Evolutionary conservation across 179 eudicot species (phyloP).

Genomic region (Beta corolliflora): DNA sequence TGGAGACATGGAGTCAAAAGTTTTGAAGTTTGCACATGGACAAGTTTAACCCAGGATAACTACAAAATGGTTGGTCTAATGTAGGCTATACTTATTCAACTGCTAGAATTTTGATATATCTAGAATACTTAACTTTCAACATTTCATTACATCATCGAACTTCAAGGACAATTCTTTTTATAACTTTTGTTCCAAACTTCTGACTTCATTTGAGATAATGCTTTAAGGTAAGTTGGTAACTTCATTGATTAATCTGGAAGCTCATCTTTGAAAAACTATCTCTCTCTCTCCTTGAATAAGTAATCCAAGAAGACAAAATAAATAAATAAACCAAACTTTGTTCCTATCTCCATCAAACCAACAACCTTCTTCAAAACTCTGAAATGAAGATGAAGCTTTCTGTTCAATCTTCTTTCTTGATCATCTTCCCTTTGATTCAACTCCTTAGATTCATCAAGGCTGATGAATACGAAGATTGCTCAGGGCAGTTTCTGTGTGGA

Average conservation of each 20-base stretch:
- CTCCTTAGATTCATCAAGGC: conserved; percentile 10
- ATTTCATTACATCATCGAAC: neutral
- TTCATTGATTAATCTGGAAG: neutral
- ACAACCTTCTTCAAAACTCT: neutral
- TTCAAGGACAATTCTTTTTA: neutral
- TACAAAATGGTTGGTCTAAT: neutral
- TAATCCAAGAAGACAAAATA: neutral
- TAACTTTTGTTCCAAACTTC: neutral
- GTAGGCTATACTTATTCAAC: neutral
- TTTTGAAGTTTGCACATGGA: neutral
- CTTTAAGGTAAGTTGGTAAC: neutral
- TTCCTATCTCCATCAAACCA: neutral
- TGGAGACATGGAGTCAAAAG: neutral
- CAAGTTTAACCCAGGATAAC: neutral
- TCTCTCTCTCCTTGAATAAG: neutral
- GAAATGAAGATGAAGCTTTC: conserved; percentile 1
- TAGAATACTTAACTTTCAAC: neutral
- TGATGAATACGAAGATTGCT: conserved; percentile 25
- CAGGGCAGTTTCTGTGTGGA: conserved; percentile 26
- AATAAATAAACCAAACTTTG: neutral
- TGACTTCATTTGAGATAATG: neutral
- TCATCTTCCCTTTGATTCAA: conserved; percentile 12
- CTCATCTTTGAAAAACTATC: neutral
- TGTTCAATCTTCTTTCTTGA: neutral
- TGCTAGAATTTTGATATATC: too few species aligned